These are phyloP conservation scores for Blastobotrys persicus DNA, from an alignment of 1,139 yeast species.

Conservation along the genomic window DNA sequence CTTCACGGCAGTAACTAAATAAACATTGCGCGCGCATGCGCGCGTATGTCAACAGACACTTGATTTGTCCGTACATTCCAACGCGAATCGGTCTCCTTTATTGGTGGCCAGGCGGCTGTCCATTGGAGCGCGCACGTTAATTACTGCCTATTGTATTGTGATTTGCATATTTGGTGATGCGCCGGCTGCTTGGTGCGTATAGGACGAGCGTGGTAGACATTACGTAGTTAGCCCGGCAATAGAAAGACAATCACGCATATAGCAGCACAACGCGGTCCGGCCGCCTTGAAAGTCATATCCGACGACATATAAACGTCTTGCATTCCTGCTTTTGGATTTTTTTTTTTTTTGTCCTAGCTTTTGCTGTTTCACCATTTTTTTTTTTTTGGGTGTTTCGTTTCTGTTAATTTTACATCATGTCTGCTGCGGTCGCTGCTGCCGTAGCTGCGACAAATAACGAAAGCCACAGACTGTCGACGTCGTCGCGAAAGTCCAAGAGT, in stretches of 20 bases:
- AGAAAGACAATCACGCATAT: neutral
- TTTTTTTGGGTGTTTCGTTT: too few species aligned
- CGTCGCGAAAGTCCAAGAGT: slow-evolving; percentile 55
- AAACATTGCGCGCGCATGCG: neutral
- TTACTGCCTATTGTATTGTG: neutral
- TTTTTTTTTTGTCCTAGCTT: neutral
- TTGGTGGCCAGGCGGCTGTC: too few species aligned
- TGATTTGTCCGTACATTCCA: too few species aligned
- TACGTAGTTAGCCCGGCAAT: neutral
- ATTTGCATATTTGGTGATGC: neutral
- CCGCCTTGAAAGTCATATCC: neutral
- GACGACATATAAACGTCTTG: neutral
- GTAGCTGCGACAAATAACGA: slow-evolving; percentile 52
- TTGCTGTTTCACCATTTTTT: neutral
- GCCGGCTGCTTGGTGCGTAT: neutral
- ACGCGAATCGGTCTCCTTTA: too few species aligned
- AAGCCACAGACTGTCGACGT: slow-evolving; percentile 53
- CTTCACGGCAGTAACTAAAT: neutral
- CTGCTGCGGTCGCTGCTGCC: slow-evolving; percentile 33
- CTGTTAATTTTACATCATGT: neutral
- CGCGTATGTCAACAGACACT: too few species aligned
- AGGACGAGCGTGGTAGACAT: neutral
- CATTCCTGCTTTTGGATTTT: neutral
- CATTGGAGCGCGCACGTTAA: neutral
- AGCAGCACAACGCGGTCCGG: neutral